phyloP scores from a whole-genome alignment of 768 basidiomycete genomes.

The Pleurotus tuber-regium region DNA sequence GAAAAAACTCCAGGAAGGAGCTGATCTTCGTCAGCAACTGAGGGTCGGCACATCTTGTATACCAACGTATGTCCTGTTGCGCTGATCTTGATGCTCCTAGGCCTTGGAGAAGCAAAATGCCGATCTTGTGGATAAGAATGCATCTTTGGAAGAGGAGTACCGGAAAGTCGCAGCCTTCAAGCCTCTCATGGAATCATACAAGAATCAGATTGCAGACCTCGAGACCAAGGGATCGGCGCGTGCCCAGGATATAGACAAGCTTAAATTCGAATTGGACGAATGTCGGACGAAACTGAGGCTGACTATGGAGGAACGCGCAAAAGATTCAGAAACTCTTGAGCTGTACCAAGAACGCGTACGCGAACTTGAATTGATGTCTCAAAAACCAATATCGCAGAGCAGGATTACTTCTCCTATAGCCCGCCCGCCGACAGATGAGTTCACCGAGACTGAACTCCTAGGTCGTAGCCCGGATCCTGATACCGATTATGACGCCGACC shows the following conservation, averaged over 20 bases:
- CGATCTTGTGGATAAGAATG: slow-evolving; percentile 86
- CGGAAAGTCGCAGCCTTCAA: slow-evolving; percentile 83
- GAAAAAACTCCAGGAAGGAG: slow-evolving; percentile 95
- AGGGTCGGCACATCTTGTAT: slow-evolving; percentile 46
- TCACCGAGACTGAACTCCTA: slow-evolving; percentile 43
- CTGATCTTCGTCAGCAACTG: slow-evolving; percentile 83
- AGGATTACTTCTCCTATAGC: slow-evolving; percentile 9
- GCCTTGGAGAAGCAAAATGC: slow-evolving; percentile 92
- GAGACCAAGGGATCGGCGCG: slow-evolving; percentile 68
- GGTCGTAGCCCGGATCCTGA: slow-evolving; percentile 23
- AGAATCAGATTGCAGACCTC: slow-evolving; percentile 77
- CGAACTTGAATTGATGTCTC: slow-evolving; percentile 77
- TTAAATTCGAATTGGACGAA: slow-evolving; percentile 78
- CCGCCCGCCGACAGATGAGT: slow-evolving; percentile 25
- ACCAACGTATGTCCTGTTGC: neutral
- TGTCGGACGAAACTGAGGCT: slow-evolving; percentile 67
- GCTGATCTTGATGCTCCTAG: slow-evolving; percentile 33
- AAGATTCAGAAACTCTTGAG: slow-evolving; percentile 83
- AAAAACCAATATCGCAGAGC: slow-evolving; percentile 28
- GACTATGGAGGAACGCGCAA: slow-evolving; percentile 62
- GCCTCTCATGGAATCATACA: slow-evolving; percentile 91
- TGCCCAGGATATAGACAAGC: slow-evolving; percentile 66
- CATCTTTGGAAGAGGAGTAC: slow-evolving; percentile 89
- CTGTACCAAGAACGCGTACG: slow-evolving; percentile 88
- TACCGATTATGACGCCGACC: slow-evolving; percentile 43